phyloP scores from a whole-genome alignment of 306 rosid genomes.

The Chamaecrista fasciculata region DNA sequence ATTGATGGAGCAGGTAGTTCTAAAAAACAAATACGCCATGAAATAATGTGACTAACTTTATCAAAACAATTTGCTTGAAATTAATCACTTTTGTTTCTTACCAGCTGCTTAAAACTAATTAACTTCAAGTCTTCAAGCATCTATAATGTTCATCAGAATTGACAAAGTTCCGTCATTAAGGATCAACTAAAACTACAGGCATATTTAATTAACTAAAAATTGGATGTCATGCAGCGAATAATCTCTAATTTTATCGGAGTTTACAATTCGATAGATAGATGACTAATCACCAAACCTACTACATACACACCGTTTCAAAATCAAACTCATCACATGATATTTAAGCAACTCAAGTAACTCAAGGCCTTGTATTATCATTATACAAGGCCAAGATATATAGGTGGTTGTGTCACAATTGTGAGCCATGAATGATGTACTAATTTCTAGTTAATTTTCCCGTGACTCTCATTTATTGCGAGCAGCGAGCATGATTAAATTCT shows the following conservation, averaged over 20 bases:
- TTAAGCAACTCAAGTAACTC: too few relatives aligned
- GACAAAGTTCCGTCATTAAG: too few relatives aligned
- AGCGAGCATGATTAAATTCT: neutral
- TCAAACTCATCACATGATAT: too few relatives aligned
- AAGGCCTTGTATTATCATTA: neutral
- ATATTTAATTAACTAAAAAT: too few relatives aligned
- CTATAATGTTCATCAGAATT: too few relatives aligned
- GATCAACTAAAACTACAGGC: too few relatives aligned
- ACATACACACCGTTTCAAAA: too few relatives aligned
- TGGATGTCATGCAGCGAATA: too few relatives aligned
- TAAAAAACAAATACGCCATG: neutral
- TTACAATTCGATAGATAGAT: too few relatives aligned
- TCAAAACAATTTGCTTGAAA: neutral
- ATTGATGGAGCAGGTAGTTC: neutral
- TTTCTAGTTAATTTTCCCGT: constrained; percentile 29
- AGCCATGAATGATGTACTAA: neutral
- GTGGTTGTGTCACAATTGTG: neutral
- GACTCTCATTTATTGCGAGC: constrained; percentile 28
- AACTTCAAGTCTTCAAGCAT: too few relatives aligned
- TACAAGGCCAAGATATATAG: neutral
- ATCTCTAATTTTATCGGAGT: too few relatives aligned
- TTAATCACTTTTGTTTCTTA: neutral
- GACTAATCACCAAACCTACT: too few relatives aligned
- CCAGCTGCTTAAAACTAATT: neutral
- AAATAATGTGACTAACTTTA: neutral